Evolutionary conservation across 331 rosid species (phyloP).

Genomic region (Quercus phellos): DNA sequence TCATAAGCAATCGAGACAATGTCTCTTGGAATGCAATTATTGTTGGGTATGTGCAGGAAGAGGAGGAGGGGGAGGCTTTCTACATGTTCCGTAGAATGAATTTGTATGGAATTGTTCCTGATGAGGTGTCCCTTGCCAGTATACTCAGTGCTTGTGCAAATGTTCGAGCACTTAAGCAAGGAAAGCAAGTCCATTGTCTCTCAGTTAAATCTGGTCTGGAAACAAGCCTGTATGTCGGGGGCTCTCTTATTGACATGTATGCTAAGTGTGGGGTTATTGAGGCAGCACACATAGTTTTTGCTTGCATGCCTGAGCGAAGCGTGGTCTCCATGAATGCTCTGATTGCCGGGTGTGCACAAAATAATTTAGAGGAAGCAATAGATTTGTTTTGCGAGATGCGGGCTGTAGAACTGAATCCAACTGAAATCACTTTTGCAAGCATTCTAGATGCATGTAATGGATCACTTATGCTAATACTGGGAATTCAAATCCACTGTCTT

Average conservation of each 20-base stretch:
- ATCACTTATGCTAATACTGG: slow-evolving; percentile 38
- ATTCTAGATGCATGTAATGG: slow-evolving; percentile 71
- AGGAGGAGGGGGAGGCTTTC: slow-evolving; percentile 56
- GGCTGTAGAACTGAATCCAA: slow-evolving; percentile 49
- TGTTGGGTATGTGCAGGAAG: slow-evolving; percentile 80
- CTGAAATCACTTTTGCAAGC: slow-evolving; percentile 67
- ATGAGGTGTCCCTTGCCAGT: slow-evolving; percentile 84
- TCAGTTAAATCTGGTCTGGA: slow-evolving; percentile 70
- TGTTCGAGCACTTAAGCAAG: slow-evolving; percentile 41
- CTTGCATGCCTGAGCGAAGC: slow-evolving; percentile 54
- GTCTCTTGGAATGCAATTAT: slow-evolving; percentile 92
- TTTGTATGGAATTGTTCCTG: slow-evolving; percentile 49
- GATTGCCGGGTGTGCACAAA: slow-evolving; percentile 62
- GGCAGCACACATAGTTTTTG: slow-evolving; percentile 48
- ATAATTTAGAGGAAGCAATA: slow-evolving; percentile 49
- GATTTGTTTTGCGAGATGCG: slow-evolving; percentile 54
- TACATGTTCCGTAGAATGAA: slow-evolving; percentile 67
- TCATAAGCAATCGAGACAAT: slow-evolving; percentile 55
- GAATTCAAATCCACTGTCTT: slow-evolving; percentile 67
- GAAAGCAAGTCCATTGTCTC: slow-evolving; percentile 66
- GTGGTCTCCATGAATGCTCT: slow-evolving; percentile 69
- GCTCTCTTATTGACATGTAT: slow-evolving; percentile 90
- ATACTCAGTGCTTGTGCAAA: slow-evolving; percentile 84
- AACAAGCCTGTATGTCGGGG: slow-evolving; percentile 63
- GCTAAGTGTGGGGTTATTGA: slow-evolving; percentile 54